Evolutionary conservation across 768 basidiomycete species (phyloP).

Genomic region (Artomyces pyxidatus): DNA sequence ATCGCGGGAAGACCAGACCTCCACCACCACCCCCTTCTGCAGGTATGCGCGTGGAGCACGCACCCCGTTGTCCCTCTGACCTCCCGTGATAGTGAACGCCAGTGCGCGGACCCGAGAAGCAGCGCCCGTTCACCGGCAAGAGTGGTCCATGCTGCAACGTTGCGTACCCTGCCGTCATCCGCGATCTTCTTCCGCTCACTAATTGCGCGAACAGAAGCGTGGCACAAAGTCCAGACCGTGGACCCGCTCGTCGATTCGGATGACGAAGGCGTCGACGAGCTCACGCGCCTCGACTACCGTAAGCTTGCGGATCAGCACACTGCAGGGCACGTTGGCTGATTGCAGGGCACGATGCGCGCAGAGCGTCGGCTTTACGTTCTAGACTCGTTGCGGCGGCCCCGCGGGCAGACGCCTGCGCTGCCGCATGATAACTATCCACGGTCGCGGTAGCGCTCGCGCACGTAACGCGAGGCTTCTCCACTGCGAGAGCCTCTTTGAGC

Average conservation of each 20-base stretch:
- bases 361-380: constrained; percentile 16
- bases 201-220: constrained; percentile 46
- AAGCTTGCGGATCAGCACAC: constrained; percentile 19
- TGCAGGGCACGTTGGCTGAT: not conserved
- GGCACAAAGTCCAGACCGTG: constrained; percentile 52
- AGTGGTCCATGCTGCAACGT: constrained; percentile 41
- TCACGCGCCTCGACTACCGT: constrained; percentile 61
- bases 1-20: constrained; percentile 9
- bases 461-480: too few species aligned
- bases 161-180: constrained; percentile 1
- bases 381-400: constrained; percentile 8
- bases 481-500: too few species aligned
- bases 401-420: constrained; percentile 1
- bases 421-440: not conserved
- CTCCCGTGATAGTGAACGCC: constrained; percentile 10
- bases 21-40: constrained; percentile 4
- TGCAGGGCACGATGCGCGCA: not conserved
- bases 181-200: constrained; percentile 7
- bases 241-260: constrained; percentile 71
- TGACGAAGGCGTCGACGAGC: constrained; percentile 58
- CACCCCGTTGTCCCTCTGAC: not conserved
- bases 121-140: constrained; percentile 10
- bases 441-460: too few species aligned
- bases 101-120: constrained; percentile 6
- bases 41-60: constrained; percentile 8